These are phyloP conservation scores for Blastobotrys elegans DNA, from an alignment of 1,139 yeast species.

Conservation along the genomic window DNA sequence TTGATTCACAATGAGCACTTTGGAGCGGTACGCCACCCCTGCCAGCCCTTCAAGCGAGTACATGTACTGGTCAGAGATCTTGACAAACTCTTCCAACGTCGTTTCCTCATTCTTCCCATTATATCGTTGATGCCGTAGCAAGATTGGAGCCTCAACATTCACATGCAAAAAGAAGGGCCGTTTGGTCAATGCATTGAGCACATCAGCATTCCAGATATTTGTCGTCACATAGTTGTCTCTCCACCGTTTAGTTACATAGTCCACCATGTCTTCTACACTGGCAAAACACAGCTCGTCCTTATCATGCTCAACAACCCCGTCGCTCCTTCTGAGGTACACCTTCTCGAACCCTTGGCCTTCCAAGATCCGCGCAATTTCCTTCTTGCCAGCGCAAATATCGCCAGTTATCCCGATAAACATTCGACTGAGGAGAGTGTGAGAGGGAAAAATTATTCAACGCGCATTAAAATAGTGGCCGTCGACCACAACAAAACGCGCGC, in stretches of 20 bases:
- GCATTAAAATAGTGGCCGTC: no score
- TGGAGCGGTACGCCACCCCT: slow-evolving; percentile 53
- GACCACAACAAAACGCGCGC: no score
- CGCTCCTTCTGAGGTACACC: slow-evolving; percentile 16
- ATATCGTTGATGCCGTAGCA: slow-evolving; percentile 49
- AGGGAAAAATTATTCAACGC: neutral
- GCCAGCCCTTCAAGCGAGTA: slow-evolving; percentile 42
- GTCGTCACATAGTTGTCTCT: slow-evolving; percentile 54
- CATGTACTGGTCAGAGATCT: slow-evolving; percentile 42
- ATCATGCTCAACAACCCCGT: neutral
- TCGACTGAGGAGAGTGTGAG: neutral
- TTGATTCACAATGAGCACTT: slow-evolving; percentile 58
- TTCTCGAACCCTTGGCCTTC: slow-evolving; percentile 51
- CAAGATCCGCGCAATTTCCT: slow-evolving; percentile 58
- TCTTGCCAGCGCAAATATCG: slow-evolving; percentile 62
- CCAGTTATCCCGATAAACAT: slow-evolving; percentile 82
- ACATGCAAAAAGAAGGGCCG: slow-evolving; percentile 86
- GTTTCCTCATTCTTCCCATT: slow-evolving; percentile 4
- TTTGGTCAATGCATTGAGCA: slow-evolving; percentile 51
- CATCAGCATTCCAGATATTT: slow-evolving; percentile 42
- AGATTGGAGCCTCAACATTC: slow-evolving; percentile 70
- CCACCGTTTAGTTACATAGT: slow-evolving; percentile 70
- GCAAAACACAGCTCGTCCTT: slow-evolving; percentile 6
- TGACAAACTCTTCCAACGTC: slow-evolving; percentile 39
- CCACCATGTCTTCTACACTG: slow-evolving; percentile 45